Evolutionary conservation across 2,329 filamentous ascomycete species (phyloP).

Genomic region (Fusarium keratoplasticum): DNA sequence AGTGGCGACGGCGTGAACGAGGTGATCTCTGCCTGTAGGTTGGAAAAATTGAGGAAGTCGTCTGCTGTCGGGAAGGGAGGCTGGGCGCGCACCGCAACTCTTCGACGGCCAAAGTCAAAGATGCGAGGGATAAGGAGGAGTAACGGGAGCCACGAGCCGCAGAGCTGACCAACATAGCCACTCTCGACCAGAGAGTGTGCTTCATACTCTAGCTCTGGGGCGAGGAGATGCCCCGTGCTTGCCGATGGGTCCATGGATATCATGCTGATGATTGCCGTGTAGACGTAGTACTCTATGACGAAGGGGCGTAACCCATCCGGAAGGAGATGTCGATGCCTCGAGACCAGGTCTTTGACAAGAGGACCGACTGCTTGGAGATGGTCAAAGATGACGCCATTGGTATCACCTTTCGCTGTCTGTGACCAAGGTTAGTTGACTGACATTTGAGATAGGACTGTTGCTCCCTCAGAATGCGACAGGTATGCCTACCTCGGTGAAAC

Average conservation of each 20-base stretch:
- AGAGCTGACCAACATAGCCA: background rate
- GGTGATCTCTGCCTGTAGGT: background rate
- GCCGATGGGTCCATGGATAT: background rate
- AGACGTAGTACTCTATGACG: background rate
- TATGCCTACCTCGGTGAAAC: background rate
- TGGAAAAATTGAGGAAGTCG: background rate
- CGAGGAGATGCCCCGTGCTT: background rate
- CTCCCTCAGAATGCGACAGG: background rate
- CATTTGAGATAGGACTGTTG: background rate
- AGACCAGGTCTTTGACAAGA: background rate
- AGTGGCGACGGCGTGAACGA: background rate
- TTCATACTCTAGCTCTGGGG: background rate
- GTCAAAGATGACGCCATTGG: background rate
- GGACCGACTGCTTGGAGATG: background rate
- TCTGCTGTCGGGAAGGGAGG: background rate
- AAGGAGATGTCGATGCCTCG: background rate
- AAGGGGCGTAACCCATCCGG: background rate
- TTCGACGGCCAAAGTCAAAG: background rate
- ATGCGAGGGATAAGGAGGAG: background rate
- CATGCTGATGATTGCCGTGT: background rate
- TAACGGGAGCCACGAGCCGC: background rate
- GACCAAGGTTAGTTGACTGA: background rate
- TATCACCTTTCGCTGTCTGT: background rate
- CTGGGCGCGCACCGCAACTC: background rate
- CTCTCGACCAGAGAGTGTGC: background rate